Evolutionary conservation across 306 rosid genomes (phyloP).

Genomic region (Castanopsis chinensis): DNA sequence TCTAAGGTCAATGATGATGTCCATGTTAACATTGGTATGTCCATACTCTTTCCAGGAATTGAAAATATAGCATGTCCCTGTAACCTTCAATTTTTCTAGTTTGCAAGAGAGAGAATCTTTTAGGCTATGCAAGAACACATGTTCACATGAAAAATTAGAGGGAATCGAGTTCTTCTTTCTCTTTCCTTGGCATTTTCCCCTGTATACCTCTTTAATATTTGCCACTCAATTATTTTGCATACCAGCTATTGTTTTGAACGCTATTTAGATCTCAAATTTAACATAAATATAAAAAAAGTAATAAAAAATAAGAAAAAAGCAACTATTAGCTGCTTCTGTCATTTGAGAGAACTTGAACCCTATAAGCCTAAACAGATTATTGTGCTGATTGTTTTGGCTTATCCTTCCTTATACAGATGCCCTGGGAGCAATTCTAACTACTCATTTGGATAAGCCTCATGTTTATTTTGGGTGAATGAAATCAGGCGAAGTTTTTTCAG

Average conservation of each 20-base stretch:
- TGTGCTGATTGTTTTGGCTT: constrained; percentile 18
- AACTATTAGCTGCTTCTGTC: neutral
- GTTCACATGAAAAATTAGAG: neutral
- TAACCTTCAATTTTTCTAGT: neutral
- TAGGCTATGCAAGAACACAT: neutral
- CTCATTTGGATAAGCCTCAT: constrained; percentile 54
- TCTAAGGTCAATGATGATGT: constrained; percentile 72
- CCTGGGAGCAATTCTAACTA: constrained; percentile 53
- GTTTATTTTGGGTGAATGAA: constrained; percentile 76
- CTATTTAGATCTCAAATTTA: neutral
- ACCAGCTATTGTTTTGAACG: neutral
- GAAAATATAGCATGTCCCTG: neutral
- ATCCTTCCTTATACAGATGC: constrained; percentile 47
- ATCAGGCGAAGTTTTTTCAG: constrained; percentile 74
- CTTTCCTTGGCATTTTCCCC: neutral
- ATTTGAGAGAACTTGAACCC: constrained; percentile 9
- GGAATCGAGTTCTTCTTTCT: neutral
- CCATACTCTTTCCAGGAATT: constrained; percentile 21
- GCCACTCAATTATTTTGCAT: neutral
- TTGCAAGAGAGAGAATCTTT: neutral
- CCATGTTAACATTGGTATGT: constrained; percentile 65
- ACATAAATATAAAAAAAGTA: neutral
- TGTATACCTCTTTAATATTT: neutral
- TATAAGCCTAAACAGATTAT: neutral
- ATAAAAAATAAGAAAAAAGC: neutral